Percentiles rank a stretch among this genome's conserved stretches.
These are phyloP conservation scores for Wallacemonas sp. DNA, from an alignment of 208 protist genomes.

Conservation along the genomic window DNA sequence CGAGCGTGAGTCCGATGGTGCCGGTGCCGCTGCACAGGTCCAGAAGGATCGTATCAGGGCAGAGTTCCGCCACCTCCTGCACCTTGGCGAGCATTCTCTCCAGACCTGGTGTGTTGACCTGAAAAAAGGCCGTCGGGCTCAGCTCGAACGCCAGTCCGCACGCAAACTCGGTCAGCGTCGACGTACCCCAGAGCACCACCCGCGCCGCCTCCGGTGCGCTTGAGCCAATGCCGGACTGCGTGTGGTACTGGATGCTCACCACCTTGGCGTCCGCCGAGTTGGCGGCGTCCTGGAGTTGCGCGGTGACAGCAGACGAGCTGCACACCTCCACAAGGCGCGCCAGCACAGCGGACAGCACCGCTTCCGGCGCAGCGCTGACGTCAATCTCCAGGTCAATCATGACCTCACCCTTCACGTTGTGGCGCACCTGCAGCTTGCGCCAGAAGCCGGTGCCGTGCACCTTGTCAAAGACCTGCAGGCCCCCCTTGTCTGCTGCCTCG, in stretches of 20 bases:
- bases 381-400: slow-evolving; percentile 83
- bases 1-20: slow-evolving; percentile 92
- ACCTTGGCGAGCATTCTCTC: slow-evolving; percentile 87
- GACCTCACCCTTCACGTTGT: slow-evolving; percentile 85
- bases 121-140: slow-evolving; percentile 94
- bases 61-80: slow-evolving; percentile 56
- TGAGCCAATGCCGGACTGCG: slow-evolving; percentile 69
- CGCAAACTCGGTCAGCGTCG: slow-evolving; percentile 75
- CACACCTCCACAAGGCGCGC: slow-evolving; percentile 37
- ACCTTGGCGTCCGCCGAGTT: slow-evolving; percentile 37
- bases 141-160: slow-evolving; percentile 87
- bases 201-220: slow-evolving; percentile 56
- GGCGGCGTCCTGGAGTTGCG: slow-evolving; percentile 22
- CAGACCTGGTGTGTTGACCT: slow-evolving; percentile 94
- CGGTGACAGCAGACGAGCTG: slow-evolving; percentile 21
- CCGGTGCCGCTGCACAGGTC: slow-evolving; percentile 97
- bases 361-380: slow-evolving; percentile 25
- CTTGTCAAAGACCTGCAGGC: slow-evolving; percentile 79
- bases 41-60: slow-evolving; percentile 72
- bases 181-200: slow-evolving; percentile 57
- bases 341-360: slow-evolving; percentile 41
- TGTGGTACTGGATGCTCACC: slow-evolving; percentile 77
- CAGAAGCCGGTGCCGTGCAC: slow-evolving; percentile 82
- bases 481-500: slow-evolving; percentile 27
- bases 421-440: slow-evolving; percentile 88